Evolutionary conservation across 345 rosid genomes (phyloP).

Genomic region (Angophora floribunda): DNA sequence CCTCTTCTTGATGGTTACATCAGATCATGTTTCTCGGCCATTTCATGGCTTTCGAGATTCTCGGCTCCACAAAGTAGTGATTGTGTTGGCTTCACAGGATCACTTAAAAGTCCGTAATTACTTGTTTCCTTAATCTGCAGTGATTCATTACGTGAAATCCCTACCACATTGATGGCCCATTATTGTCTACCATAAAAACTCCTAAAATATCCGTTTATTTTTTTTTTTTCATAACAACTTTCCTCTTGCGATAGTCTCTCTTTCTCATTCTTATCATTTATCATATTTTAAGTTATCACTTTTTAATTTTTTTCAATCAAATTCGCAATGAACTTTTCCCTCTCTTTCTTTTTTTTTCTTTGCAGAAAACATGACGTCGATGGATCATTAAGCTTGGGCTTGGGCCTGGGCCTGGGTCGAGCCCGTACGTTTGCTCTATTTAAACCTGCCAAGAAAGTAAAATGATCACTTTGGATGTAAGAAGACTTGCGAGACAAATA

Average conservation of each 20-base stretch:
- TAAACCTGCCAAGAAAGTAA: background rate
- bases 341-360: background rate
- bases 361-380: background rate
- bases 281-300: background rate
- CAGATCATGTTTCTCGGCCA: background rate
- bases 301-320: background rate
- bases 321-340: background rate
- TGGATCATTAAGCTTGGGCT: background rate
- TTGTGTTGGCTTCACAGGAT: background rate
- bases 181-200: background rate
- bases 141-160: background rate
- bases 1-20: background rate
- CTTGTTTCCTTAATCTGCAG: background rate
- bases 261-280: too few relatives aligned
- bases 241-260: background rate
- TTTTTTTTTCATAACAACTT: background rate
- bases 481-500: background rate
- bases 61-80: background rate
- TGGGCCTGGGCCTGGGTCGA: background rate
- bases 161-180: fast-evolving
- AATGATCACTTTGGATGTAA: fast-evolving
- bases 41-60: background rate
- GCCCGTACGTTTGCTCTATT: background rate
- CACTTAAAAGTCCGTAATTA: background rate
- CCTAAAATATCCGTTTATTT: background rate